Base-by-base conservation (phyloP, 306 rosid species). In the Quercus engelmannii region DNA sequence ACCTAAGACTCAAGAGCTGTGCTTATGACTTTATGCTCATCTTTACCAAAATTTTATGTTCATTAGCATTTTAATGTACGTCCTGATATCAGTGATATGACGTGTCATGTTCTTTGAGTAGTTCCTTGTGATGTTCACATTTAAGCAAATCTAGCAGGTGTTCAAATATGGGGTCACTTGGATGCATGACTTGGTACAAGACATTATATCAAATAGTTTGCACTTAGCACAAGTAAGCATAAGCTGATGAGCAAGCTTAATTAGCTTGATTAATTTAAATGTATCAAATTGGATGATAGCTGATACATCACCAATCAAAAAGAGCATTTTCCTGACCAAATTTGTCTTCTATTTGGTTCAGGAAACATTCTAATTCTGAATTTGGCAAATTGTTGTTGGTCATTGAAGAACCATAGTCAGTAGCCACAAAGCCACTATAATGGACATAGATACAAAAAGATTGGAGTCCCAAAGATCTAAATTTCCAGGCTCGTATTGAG, bases 151-250 rank as follows among this genome's bases (percentile, higher is more conserved):
- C 14, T 59, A 74, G 78, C 90, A 92, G 96, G 80, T 90, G 85
- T 82, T 86, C 82, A 94, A 94, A 79, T 94, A 92, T 83, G 99
- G 99, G 74, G 92, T 94, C 83, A 92, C 88, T 71, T 73, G 92
- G 57, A 86, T 89, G 89, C 86, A 86, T 80, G 93, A 91, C 85
- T 86, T 94, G 82, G 88, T 92, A 54, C 88, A 86, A 78, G 99
- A 95, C 87, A 77, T 7, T 41, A 41, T 41, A 41, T 41, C 46
- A 8, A 41, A 41, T 8, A 8, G 3, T 41, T 41, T 41, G 11
- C 11, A 41, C 46, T 41, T 6, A 7, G 43, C 43, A 38, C 43
- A 38, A 38, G 43, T 38, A 41, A 41, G 9, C 46, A 41, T 20
- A 57, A 25, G 63, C 63, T 57, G 15, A 20, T 57, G 63, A 57